Conservation (phyloP, 225 moss, liverwort and hornwort species). For the Lunularia cruciata region DNA sequence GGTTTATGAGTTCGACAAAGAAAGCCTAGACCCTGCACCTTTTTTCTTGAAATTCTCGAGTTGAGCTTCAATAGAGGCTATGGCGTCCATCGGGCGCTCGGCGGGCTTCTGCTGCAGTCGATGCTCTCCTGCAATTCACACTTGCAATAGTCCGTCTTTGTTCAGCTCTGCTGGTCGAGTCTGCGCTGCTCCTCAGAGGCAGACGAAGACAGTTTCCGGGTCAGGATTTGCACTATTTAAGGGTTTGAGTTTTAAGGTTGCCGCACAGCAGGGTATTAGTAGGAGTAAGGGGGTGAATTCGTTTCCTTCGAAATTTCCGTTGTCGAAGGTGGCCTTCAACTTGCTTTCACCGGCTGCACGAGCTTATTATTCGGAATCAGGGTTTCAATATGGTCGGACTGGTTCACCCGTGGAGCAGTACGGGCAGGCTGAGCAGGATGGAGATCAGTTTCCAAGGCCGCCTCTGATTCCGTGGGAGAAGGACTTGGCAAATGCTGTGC, state of each 20-base stretch:
- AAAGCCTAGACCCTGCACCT: background rate
- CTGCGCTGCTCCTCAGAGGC: background rate
- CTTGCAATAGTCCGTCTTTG: background rate
- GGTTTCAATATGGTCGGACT: slow-evolving; percentile 18
- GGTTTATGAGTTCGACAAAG: background rate
- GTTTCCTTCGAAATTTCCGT: background rate
- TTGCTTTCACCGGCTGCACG: slow-evolving; percentile 4
- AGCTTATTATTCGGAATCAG: slow-evolving; percentile 19
- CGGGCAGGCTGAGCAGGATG: slow-evolving; percentile 52
- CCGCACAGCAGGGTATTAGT: background rate
- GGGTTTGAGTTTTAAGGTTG: slow-evolving; percentile 8
- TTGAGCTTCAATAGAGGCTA: background rate
- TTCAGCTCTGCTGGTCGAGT: background rate
- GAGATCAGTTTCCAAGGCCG: slow-evolving; percentile 63
- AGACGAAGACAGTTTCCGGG: background rate
- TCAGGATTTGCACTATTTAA: slow-evolving; percentile 16
- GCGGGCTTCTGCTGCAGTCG: slow-evolving; percentile 21
- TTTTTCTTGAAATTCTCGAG: background rate
- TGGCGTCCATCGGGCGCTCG: slow-evolving; percentile 21
- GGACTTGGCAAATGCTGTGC: slow-evolving; percentile 78
- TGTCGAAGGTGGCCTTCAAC: background rate
- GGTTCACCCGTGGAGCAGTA: slow-evolving; percentile 11
- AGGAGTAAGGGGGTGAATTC: background rate
- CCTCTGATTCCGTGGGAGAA: slow-evolving; percentile 62
- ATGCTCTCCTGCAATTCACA: background rate